Evolutionary conservation across 169 alveolate species (phyloP).

Genomic region (Cryptosporidium viatorum): DNA sequence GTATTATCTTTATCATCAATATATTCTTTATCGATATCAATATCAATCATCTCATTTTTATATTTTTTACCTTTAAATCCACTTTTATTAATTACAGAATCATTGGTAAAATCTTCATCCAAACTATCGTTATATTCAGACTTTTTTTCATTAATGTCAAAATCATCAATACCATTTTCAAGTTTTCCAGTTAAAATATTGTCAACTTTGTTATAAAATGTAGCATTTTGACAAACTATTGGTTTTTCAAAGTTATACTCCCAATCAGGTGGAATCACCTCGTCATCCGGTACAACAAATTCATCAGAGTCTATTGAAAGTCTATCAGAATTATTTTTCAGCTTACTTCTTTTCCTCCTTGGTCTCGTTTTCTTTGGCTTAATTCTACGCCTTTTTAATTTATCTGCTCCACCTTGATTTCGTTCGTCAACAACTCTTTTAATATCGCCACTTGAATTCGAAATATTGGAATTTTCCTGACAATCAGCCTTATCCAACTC

Average conservation of each 20-base stretch:
- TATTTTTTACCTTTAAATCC: not conserved
- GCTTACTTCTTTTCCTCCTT: not conserved
- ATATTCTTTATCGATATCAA: slow-evolving; percentile 35
- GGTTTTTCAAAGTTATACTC: slow-evolving; percentile 54
- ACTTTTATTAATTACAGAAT: not conserved
- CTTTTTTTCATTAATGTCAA: not conserved
- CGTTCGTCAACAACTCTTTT: not conserved
- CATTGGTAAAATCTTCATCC: not conserved
- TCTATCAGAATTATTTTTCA: not conserved
- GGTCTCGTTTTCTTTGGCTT: not conserved
- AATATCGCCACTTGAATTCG: not conserved
- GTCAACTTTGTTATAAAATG: slow-evolving; percentile 58
- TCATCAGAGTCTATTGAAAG: slow-evolving; percentile 41
- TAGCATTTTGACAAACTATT: slow-evolving; percentile 38
- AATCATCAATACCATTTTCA: not conserved
- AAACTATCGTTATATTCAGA: not conserved
- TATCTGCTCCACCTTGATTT: not conserved
- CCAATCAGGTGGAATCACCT: slow-evolving; percentile 70
- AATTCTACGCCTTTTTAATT: not conserved
- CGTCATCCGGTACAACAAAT: slow-evolving; percentile 74
- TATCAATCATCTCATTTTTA: not conserved
- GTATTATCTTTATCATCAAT: slow-evolving; percentile 62
- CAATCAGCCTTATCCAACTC: not conserved
- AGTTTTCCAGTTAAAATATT: not conserved
- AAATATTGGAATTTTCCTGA: not conserved